These are phyloP conservation scores for Dactylellina cionopaga DNA, from an alignment of 2,329 filamentous ascomycete genomes.

Conservation along the genomic window DNA sequence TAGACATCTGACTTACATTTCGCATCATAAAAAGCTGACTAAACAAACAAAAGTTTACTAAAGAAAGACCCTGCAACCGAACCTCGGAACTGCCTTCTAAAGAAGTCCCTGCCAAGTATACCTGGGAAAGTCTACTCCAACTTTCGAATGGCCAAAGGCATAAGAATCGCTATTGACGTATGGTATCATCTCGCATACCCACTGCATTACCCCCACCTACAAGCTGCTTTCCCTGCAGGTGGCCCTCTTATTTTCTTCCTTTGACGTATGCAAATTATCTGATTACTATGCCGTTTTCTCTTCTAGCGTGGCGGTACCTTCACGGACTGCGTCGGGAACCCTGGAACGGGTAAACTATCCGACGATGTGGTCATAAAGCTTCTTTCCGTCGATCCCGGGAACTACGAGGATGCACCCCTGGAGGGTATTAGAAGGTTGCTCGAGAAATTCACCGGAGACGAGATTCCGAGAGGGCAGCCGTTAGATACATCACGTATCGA, in stretches of 20 bases:
- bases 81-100: background rate
- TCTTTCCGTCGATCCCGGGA: slow-evolving; percentile 86
- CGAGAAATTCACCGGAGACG: slow-evolving; percentile 76
- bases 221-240: too few species aligned
- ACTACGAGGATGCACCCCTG: slow-evolving; percentile 89
- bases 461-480: slow-evolving; percentile 81
- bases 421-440: slow-evolving; percentile 90
- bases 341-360: slow-evolving; percentile 72
- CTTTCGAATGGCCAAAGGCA: slow-evolving; percentile 56
- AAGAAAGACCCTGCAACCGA: slow-evolving; percentile 3
- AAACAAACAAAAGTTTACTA: slow-evolving; percentile 6
- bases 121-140: slow-evolving; percentile 15
- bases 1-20: background rate
- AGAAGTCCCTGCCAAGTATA: background rate
- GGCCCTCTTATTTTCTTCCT: slow-evolving; percentile 4
- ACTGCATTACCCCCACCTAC: background rate
- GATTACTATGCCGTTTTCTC: slow-evolving; percentile 15
- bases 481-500: slow-evolving; percentile 84
- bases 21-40: slow-evolving; percentile 1
- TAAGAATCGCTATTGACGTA: slow-evolving; percentile 58
- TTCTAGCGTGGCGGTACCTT: slow-evolving; percentile 82
- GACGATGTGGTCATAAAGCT: slow-evolving; percentile 87
- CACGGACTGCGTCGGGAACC: slow-evolving; percentile 89
- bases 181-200: slow-evolving; percentile 35
- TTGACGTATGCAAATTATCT: slow-evolving; percentile 12